Percentiles rank a stretch among this genome's conserved stretches.
Conservation (phyloP, 345 rosid species). For the Murraya koenigii region DNA sequence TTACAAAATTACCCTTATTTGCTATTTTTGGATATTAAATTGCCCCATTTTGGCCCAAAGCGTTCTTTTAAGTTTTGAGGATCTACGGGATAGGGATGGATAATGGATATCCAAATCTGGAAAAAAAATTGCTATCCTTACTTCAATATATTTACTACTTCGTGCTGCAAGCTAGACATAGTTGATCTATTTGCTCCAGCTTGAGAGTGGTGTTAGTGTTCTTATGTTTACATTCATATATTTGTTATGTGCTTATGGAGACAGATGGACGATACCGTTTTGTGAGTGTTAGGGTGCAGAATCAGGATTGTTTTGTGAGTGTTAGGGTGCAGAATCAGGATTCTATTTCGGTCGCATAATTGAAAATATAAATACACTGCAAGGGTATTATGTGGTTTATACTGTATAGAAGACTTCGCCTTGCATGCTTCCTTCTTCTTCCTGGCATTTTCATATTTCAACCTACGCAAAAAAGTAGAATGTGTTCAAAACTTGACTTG, state of each 20-base stretch:
- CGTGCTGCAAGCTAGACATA: background rate
- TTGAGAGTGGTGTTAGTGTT: background rate
- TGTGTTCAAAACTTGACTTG: no score
- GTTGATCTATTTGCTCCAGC: background rate
- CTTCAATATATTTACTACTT: background rate
- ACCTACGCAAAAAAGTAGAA: no score
- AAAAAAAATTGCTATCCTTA: no score
- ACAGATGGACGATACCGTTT: background rate
- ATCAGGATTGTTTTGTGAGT: background rate
- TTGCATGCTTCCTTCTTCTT: no score
- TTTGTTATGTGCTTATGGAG: background rate
- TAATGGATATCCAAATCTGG: no score
- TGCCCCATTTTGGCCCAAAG: background rate
- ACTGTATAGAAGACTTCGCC: no score
- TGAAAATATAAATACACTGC: no score
- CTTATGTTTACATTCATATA: background rate
- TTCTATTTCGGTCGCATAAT: no score
- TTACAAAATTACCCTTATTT: background rate
- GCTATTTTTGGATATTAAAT: background rate
- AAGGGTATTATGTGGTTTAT: no score
- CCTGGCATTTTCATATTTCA: no score
- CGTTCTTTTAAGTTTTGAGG: no score
- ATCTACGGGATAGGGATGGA: no score
- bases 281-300: background rate
- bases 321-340: background rate